phyloP scores from a whole-genome alignment of 169 alveolate genomes.

The Plasmodium gallinaceum region DNA sequence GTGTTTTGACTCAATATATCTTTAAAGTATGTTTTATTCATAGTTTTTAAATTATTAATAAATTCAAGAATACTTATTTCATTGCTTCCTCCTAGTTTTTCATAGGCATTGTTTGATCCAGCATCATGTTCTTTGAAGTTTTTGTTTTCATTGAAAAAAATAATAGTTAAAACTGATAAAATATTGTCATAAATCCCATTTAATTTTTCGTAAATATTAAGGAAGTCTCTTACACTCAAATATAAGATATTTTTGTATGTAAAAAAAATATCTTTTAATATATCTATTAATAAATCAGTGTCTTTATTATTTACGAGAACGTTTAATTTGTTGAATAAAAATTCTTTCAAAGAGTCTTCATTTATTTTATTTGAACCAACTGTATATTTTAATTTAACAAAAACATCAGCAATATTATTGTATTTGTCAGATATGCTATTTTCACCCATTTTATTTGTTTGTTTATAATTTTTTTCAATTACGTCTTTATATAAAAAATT shows the following conservation, averaged over 20 bases:
- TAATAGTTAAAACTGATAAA: slow-evolving; percentile 18
- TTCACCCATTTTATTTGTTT: slow-evolving; percentile 12
- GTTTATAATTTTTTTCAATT: slow-evolving; percentile 71
- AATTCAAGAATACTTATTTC: slow-evolving; percentile 47
- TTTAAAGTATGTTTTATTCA: slow-evolving; percentile 48
- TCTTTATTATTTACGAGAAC: slow-evolving; percentile 29
- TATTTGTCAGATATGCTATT: neutral
- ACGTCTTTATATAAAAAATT: slow-evolving; percentile 64
- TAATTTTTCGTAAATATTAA: slow-evolving; percentile 48
- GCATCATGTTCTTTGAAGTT: slow-evolving; percentile 18
- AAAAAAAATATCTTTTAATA: slow-evolving; percentile 64
- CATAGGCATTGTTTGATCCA: neutral
- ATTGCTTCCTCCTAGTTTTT: slow-evolving; percentile 3
- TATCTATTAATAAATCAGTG: slow-evolving; percentile 34
- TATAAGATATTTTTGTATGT: slow-evolving; percentile 58
- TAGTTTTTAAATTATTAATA: slow-evolving; percentile 33
- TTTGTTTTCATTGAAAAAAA: slow-evolving; percentile 38
- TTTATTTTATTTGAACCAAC: slow-evolving; percentile 44
- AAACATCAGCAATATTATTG: slow-evolving; percentile 41
- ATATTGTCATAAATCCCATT: slow-evolving; percentile 42
- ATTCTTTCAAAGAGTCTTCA: slow-evolving; percentile 62
- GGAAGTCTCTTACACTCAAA: slow-evolving; percentile 61
- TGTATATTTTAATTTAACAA: slow-evolving; percentile 70
- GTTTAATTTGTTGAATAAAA: slow-evolving; percentile 59
- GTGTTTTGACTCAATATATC: slow-evolving; percentile 13